These are phyloP conservation scores for Thelonectria rubi DNA, from an alignment of 2,329 filamentous ascomycete genomes.

Conservation along the genomic window DNA sequence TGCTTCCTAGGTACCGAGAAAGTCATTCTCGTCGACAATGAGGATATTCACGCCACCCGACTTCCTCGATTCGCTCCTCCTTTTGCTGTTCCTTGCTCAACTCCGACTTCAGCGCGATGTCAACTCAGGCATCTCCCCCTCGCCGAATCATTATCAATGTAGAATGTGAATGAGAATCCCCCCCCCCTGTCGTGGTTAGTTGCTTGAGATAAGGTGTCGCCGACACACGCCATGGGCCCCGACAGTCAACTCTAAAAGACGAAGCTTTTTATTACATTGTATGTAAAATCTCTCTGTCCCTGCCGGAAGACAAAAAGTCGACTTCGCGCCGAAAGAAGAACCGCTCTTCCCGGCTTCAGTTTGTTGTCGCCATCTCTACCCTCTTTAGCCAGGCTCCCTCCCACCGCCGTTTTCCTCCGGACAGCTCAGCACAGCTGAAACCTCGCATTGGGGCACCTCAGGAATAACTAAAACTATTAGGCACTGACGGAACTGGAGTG, in stretches of 20 bases:
- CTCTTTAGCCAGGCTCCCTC: background rate
- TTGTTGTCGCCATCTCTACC: too few relatives aligned
- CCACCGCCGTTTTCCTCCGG: constrained; percentile 9
- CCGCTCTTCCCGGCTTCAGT: too few relatives aligned
- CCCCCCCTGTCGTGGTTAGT: constrained; percentile 26
- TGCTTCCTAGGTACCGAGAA: constrained; percentile 8
- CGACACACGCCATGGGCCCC: constrained; percentile 33
- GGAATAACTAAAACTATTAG: constrained; percentile 13
- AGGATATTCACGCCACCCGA: constrained; percentile 15
- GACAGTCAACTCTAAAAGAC: constrained; percentile 36
- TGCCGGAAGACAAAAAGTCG: constrained; percentile 18
- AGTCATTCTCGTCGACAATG: constrained; percentile 6
- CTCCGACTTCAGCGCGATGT: background rate
- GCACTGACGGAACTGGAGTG: constrained; percentile 24
- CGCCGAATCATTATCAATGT: too few relatives aligned
- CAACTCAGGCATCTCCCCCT: too few relatives aligned
- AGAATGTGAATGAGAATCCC: constrained; percentile 19
- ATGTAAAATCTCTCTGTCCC: too few relatives aligned
- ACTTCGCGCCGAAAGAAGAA: background rate
- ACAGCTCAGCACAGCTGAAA: constrained; percentile 10
- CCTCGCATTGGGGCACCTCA: too few relatives aligned
- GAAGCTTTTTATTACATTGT: constrained; percentile 11
- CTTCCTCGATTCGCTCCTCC: background rate
- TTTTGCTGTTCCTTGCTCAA: background rate
- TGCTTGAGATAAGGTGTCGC: constrained; percentile 39